phyloP scores from a whole-genome alignment of 345 rosid genomes.

The Viola odorata region DNA sequence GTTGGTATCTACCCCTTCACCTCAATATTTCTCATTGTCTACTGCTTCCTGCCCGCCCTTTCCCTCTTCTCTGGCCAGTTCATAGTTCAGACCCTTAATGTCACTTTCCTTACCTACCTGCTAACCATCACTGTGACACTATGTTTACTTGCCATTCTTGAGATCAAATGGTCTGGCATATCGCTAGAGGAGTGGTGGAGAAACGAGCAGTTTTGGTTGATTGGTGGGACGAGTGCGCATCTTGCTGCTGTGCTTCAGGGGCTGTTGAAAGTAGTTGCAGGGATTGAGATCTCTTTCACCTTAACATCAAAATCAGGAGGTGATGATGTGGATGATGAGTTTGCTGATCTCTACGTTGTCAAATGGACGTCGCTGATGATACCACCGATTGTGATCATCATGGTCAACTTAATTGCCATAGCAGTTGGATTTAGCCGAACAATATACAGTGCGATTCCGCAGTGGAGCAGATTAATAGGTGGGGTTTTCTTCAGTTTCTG shows the following conservation, averaged over 20 bases:
- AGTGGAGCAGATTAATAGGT: constrained; percentile 83
- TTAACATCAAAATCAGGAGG: constrained; percentile 81
- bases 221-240: constrained; percentile 96
- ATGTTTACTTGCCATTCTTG: constrained; percentile 74
- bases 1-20: constrained; percentile 98
- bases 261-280: constrained; percentile 78
- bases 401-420: constrained; percentile 83
- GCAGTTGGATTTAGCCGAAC: constrained; percentile 95
- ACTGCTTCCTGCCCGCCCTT: constrained; percentile 94
- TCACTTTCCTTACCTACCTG: constrained; percentile 80
- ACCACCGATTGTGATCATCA: constrained; percentile 87
- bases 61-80: constrained; percentile 97
- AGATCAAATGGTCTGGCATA: constrained; percentile 97
- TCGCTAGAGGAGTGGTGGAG: constrained; percentile 97
- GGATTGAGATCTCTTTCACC: constrained; percentile 90
- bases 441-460: constrained; percentile 70
- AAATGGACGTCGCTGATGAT: constrained; percentile 91
- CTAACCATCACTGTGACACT: constrained; percentile 70
- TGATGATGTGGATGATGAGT: constrained; percentile 89
- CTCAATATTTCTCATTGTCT: constrained; percentile 86
- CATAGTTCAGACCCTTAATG: constrained; percentile 75
- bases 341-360: constrained; percentile 75
- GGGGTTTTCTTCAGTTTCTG: constrained; percentile 99
- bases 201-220: constrained; percentile 96
- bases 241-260: constrained; percentile 97